These are phyloP conservation scores for Pyrenochaeta sp. DNA, from an alignment of 2,329 filamentous ascomycete species.

Conservation along the genomic window DNA sequence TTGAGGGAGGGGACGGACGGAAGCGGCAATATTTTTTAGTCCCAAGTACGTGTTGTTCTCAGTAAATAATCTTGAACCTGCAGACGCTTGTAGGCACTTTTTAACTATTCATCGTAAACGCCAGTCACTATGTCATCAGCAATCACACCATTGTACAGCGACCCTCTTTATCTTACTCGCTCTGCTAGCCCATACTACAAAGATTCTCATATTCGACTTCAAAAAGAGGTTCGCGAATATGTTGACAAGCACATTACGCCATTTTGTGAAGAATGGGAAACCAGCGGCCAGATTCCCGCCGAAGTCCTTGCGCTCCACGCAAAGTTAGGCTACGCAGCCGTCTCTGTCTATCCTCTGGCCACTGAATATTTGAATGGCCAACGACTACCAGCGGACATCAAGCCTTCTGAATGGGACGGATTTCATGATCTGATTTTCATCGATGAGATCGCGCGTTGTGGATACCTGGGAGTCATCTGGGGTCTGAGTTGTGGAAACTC, in stretches of 20 bases:
- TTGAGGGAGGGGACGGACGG: not conserved
- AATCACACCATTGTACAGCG: constrained; percentile 3
- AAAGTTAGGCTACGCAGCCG: constrained; percentile 6
- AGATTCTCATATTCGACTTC: constrained; percentile 2
- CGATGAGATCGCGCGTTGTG: constrained; percentile 29
- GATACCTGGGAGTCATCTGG: constrained; percentile 10
- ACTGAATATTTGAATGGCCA: constrained; percentile 3
- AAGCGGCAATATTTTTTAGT: not conserved
- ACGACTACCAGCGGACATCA: constrained; percentile 7
- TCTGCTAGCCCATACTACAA: constrained; percentile 3
- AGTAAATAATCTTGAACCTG: not conserved
- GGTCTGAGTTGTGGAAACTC: constrained; percentile 12
- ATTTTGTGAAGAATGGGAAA: constrained; percentile 7
- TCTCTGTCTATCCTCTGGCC: constrained; percentile 9
- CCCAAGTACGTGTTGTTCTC: not conserved
- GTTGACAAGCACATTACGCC: constrained; percentile 10
- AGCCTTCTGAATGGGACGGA: constrained; percentile 26
- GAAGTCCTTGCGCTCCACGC: constrained; percentile 8
- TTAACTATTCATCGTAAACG: not conserved
- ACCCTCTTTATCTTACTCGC: constrained; percentile 4
- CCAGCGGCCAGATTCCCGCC: constrained; percentile 2
- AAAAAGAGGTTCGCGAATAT: constrained; percentile 4
- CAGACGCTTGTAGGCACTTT: not conserved
- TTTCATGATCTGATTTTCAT: constrained; percentile 35
- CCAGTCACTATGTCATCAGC: not conserved